Evolutionary conservation across 2,329 filamentous ascomycete genomes (phyloP).

Genomic region (Ascochyta pisi): DNA sequence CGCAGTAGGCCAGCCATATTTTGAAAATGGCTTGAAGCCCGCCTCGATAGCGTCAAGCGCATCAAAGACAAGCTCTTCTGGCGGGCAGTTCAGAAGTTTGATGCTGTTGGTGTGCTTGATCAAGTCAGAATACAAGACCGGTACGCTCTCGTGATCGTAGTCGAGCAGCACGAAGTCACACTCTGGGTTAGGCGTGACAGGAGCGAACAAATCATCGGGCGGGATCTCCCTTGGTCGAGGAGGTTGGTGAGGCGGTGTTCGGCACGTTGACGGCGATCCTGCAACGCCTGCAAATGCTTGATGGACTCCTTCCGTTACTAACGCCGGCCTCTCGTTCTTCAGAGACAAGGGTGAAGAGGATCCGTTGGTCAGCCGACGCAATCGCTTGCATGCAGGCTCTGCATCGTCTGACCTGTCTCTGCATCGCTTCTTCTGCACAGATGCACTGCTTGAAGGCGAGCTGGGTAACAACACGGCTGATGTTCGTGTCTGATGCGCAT

Average conservation of each 20-base stretch:
- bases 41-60: constrained; percentile 12
- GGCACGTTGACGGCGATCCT: neutral
- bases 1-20: neutral
- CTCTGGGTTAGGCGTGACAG: constrained; percentile 3
- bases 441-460: neutral
- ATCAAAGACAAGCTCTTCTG: constrained; percentile 7
- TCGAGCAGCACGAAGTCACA: constrained; percentile 6
- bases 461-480: neutral
- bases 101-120: constrained; percentile 7
- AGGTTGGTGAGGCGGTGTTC: neutral
- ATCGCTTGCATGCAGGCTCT: neutral
- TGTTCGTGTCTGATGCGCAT: neutral
- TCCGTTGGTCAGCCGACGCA: neutral
- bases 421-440: neutral
- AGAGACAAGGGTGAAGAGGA: neutral
- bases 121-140: constrained; percentile 18
- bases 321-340: neutral
- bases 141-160: constrained; percentile 22
- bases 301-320: too few species aligned
- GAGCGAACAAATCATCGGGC: constrained; percentile 4
- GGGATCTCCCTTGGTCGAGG: neutral
- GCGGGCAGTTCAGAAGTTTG: neutral
- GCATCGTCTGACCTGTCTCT: neutral
- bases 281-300: too few species aligned
- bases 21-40: constrained; percentile 4